Base-by-base conservation (phyloP, 495 filamentous ascomycete genomes). In the Xylaria intraflava region DNA sequence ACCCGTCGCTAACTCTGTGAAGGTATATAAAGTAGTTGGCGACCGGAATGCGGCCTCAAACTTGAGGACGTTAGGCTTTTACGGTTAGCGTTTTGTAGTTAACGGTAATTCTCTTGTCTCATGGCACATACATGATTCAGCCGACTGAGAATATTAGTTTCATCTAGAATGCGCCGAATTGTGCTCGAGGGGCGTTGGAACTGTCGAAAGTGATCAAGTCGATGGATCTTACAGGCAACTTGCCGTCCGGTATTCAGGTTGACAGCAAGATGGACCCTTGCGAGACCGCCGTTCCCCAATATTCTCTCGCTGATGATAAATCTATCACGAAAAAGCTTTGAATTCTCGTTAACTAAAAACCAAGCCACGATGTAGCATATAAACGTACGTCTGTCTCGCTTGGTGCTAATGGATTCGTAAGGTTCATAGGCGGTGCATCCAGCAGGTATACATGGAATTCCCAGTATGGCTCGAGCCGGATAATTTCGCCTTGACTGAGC, bases 241-340 rank as follows among this genome's bases (percentile, higher is more conserved):
- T 85, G 79, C 51, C 83, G 71, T 30, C 80, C 78, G 19, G 84
- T 89, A 48, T 69, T 58, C 19, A 65, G 73, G 59, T 95, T 86
- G 33, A 74, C 79, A 40, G 89, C 89, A 54, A 93, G 76, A 67
- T 90, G 90, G 35, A 97, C 86, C 72, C 84, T 81, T 43, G 88
- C 88, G 68, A 88, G 90, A 2, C 83, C 85, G 38, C 91, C 91
- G 73, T 88, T 81, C 57, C 94, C 94, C 60, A 96, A 81, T 30
- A 84, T 67, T 24, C 79, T 73, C 40, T 72, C 60, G 0, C 71
- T 78, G 39, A 86, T 62, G 2, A 65, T 49, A 52, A 77, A 86
- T 17, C 66, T 54, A 42, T 77, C 48, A 8, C 60, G 42, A 46
- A 85, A 79, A 38, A 64, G 35, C 81, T 84, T 22, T 24, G 35